Evolutionary conservation across 2,329 filamentous ascomycete species (phyloP).

Genomic region (Scedosporium dehoogii): DNA sequence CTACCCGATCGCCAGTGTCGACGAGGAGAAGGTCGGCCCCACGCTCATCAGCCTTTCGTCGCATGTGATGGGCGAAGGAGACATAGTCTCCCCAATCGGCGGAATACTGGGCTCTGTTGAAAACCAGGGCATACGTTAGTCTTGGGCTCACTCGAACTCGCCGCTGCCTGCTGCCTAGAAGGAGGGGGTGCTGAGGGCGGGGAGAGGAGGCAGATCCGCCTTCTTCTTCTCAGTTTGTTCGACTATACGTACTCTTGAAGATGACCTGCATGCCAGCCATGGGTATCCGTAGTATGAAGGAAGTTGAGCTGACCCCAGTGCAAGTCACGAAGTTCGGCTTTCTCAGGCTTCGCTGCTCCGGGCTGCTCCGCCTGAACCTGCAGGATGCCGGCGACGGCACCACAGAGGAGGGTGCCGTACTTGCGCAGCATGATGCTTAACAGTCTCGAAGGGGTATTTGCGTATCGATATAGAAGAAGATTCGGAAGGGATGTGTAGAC

Average conservation of each 20-base stretch:
- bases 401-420: neutral
- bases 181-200: neutral
- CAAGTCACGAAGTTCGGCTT: slow-evolving; percentile 73
- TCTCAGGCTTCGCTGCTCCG: slow-evolving; percentile 64
- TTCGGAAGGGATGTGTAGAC: neutral
- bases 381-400: slow-evolving; percentile 15
- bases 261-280: slow-evolving; percentile 93
- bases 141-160: no score
- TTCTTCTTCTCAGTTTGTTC: neutral
- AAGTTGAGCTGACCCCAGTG: slow-evolving; percentile 95
- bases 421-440: neutral
- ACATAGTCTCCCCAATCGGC: slow-evolving; percentile 98
- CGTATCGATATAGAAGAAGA: neutral
- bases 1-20: slow-evolving; percentile 87
- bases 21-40: slow-evolving; percentile 84
- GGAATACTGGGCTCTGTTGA: slow-evolving; percentile 67
- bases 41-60: slow-evolving; percentile 62
- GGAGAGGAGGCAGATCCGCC: neutral
- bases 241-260: slow-evolving; percentile 61
- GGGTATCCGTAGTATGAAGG: slow-evolving; percentile 91
- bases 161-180: neutral
- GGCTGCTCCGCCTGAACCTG: slow-evolving; percentile 56
- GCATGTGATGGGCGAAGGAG: slow-evolving; percentile 80
- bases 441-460: neutral
- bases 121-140: no score